phyloP scores from a whole-genome alignment of 495 filamentous ascomycete genomes.

The Sporormia fimetaria region DNA sequence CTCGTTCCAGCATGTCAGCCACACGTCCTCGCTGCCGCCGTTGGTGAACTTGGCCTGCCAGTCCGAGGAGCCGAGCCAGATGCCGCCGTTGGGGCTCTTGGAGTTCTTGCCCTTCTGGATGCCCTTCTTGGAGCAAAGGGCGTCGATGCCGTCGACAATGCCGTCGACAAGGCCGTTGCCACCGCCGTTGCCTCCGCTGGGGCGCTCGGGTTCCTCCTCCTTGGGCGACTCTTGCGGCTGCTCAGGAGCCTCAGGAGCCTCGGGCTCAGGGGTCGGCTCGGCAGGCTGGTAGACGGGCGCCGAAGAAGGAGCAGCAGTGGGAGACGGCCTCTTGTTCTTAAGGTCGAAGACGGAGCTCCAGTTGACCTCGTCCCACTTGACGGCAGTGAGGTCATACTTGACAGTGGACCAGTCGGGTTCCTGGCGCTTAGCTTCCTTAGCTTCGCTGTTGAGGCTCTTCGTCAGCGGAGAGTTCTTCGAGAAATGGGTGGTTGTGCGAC shows the following conservation, averaged over 20 bases:
- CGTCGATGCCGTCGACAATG: neutral
- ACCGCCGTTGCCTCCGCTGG: constrained; percentile 2
- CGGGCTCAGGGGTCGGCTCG: neutral
- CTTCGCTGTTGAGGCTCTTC: constrained; percentile 3
- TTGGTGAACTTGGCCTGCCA: constrained; percentile 19
- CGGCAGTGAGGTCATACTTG: constrained; percentile 7
- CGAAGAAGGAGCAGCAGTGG: neutral
- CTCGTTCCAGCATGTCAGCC: constrained; percentile 18
- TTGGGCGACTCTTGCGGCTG: neutral
- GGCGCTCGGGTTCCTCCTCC: constrained; percentile 17
- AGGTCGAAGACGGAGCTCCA: constrained; percentile 14
- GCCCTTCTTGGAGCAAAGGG: constrained; percentile 1
- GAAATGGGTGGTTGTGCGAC: neutral
- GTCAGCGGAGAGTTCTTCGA: constrained; percentile 2
- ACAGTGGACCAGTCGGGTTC: constrained; percentile 14
- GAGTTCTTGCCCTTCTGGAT: constrained; percentile 7
- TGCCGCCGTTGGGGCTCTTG: constrained; percentile 1
- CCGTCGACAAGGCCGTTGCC: neutral
- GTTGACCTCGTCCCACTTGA: constrained; percentile 9
- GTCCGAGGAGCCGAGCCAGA: constrained; percentile 13
- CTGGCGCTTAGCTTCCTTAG: too few species aligned
- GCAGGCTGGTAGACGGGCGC: neutral
- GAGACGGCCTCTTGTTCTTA: neutral
- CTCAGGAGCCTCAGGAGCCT: neutral
- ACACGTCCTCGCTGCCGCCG: constrained; percentile 2